Conservation (phyloP, 208 protist species). For the Naegleria lovaniensis region DNA sequence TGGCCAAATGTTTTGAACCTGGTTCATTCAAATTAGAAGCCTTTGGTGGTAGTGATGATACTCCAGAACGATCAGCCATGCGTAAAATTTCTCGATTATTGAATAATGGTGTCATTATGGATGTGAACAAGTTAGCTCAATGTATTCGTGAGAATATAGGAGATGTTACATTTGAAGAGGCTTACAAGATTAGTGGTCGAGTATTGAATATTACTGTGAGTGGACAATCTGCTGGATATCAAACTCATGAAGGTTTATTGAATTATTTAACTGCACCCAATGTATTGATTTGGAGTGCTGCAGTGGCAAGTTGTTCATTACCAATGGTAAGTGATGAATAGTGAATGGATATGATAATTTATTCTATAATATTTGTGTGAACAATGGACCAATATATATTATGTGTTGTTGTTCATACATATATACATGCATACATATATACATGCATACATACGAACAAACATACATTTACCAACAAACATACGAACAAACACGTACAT, state of each 20-base stretch:
- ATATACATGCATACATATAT: no score
- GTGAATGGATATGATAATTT: no score
- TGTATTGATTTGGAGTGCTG: slow-evolving; percentile 67
- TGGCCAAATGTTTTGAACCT: slow-evolving; percentile 50
- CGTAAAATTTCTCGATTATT: slow-evolving; percentile 59
- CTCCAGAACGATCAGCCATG: background rate
- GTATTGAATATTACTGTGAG: slow-evolving; percentile 73
- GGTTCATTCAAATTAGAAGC: slow-evolving; percentile 51
- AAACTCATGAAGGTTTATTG: slow-evolving; percentile 55
- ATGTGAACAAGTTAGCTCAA: slow-evolving; percentile 59
- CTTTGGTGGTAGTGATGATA: slow-evolving; percentile 38
- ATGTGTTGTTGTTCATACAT: no score
- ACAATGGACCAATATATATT: no score
- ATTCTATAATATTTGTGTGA: background rate
- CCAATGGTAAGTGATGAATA: slow-evolving; percentile 37
- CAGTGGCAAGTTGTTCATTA: slow-evolving; percentile 57
- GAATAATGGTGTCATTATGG: slow-evolving; percentile 64
- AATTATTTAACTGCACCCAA: slow-evolving; percentile 72
- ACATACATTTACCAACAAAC: no score
- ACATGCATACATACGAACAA: no score
- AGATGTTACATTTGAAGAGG: slow-evolving; percentile 72
- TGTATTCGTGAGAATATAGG: slow-evolving; percentile 60
- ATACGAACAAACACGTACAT: no score
- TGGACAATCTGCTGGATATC: slow-evolving; percentile 28
- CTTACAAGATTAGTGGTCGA: slow-evolving; percentile 59